phyloP scores from a whole-genome alignment of 2,329 filamentous ascomycete species.

The Simplicillium sp. region DNA sequence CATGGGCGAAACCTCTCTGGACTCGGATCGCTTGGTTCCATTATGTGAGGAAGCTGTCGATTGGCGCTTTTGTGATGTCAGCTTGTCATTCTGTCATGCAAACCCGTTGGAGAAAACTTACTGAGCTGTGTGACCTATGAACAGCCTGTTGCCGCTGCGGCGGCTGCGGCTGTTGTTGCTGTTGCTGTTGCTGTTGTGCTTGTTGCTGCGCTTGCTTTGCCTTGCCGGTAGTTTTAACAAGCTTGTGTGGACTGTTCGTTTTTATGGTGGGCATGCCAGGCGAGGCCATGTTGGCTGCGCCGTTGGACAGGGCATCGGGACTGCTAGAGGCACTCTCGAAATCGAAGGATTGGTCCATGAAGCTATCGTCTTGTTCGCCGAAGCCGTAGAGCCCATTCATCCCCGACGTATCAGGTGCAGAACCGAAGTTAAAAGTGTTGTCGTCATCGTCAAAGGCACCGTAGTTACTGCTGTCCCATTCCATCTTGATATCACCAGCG shows the following conservation, averaged over 20 bases:
- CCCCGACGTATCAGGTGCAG: conserved; percentile 13
- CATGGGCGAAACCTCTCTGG: conserved; percentile 45
- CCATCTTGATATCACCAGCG: conserved; percentile 26
- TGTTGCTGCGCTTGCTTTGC: conserved; percentile 7
- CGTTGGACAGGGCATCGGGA: conserved; percentile 28
- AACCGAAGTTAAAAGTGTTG: conserved; percentile 23
- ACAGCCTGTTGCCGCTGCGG: no score
- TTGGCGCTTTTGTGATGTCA: conserved; percentile 33
- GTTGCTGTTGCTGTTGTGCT: not conserved
- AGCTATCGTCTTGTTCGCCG: conserved; percentile 27
- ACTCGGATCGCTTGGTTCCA: conserved; percentile 34
- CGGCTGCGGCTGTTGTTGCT: not conserved
- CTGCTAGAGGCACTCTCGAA: conserved; percentile 52
- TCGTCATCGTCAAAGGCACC: conserved; percentile 28
- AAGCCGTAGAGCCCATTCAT: conserved; percentile 21
- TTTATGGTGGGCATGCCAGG: conserved; percentile 31
- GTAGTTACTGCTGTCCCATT: conserved; percentile 30
- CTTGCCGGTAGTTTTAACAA: conserved; percentile 15
- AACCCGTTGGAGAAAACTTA: conserved; percentile 17
- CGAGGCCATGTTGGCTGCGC: conserved; percentile 26
- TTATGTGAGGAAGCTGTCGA: conserved; percentile 41
- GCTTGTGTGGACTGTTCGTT: conserved; percentile 18
- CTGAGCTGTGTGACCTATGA: conserved; percentile 32
- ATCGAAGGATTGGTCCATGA: conserved; percentile 42
- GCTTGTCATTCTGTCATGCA: conserved; percentile 7